phyloP scores from a whole-genome alignment of 2,329 filamentous ascomycete genomes.

The Ophiostoma angusticollis region DNA sequence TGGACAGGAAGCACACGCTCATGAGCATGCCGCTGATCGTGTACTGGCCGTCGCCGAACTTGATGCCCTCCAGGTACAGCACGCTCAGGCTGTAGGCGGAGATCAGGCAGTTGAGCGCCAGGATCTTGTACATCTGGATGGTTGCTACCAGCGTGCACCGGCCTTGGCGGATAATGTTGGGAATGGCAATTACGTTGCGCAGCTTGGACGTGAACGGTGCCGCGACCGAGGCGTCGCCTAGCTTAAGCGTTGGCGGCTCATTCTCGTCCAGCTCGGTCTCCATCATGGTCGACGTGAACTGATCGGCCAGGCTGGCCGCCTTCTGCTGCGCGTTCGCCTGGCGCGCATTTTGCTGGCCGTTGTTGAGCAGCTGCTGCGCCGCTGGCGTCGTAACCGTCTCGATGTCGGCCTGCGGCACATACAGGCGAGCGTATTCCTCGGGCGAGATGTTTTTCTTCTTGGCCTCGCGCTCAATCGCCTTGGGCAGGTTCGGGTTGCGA shows the following conservation, averaged over 20 bases:
- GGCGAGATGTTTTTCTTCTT: constrained; percentile 59
- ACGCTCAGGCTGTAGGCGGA: constrained; percentile 95
- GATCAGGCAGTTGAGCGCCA: constrained; percentile 94
- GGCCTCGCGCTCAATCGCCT: constrained; percentile 79
- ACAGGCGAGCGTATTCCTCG: constrained; percentile 40
- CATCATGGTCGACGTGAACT: constrained; percentile 77
- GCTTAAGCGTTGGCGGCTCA: constrained; percentile 90
- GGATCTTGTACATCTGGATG: constrained; percentile 99
- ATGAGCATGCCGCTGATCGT: constrained; percentile 99
- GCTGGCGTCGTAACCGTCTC: constrained; percentile 56
- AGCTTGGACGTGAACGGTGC: constrained; percentile 97
- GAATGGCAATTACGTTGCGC: constrained; percentile 89
- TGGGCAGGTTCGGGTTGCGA: constrained; percentile 84
- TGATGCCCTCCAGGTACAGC: constrained; percentile 94
- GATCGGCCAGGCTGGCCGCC: constrained; percentile 70
- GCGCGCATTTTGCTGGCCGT: constrained; percentile 30
- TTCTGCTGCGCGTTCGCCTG: constrained; percentile 53
- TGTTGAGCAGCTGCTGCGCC: constrained; percentile 45
- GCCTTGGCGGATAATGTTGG: constrained; percentile 96
- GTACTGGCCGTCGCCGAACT: constrained; percentile 96
- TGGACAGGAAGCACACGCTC: constrained; percentile 98
- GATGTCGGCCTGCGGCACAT: constrained; percentile 30
- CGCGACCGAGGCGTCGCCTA: constrained; percentile 92
- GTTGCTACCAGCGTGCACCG: constrained; percentile 95
- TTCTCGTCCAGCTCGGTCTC: constrained; percentile 76